These are phyloP conservation scores for Rhododendron ferrugineum DNA, from an alignment of 148 eudicot species.

Conservation along the genomic window DNA sequence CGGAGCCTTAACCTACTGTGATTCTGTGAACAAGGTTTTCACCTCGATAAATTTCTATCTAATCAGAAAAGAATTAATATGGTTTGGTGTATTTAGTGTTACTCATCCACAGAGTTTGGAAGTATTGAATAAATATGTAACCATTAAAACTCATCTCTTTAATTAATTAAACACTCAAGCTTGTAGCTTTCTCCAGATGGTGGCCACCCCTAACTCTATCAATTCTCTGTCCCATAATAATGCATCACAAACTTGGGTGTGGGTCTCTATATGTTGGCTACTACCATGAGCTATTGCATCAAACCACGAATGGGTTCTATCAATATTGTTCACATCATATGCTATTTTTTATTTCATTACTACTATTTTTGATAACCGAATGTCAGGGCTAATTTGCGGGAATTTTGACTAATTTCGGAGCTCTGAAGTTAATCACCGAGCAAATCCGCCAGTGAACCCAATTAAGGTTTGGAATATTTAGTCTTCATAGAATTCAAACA, in stretches of 20 bases:
- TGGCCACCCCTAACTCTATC: neutral
- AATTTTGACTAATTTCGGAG: no score
- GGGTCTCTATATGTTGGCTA: neutral
- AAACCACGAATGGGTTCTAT: conserved; percentile 13
- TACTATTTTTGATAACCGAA: neutral
- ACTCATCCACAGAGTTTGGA: neutral
- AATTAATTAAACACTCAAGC: neutral
- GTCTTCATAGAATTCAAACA: no score
- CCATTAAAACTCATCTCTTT: neutral
- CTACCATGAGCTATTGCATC: neutral
- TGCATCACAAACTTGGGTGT: neutral
- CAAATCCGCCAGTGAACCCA: no score
- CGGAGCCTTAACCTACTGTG: no score
- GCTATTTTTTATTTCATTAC: neutral
- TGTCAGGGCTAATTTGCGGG: no score
- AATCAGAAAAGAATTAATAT: neutral
- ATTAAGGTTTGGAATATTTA: no score
- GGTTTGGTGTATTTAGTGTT: no score
- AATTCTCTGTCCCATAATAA: neutral
- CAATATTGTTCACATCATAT: conserved; percentile 5
- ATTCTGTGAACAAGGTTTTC: neutral
- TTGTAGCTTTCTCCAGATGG: neutral
- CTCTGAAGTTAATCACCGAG: neutral
- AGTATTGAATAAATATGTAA: no score
- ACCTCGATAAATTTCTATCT: neutral